Evolutionary conservation across 129 eudicot species (phyloP), one percentile per base, ranked within the genome.

Genomic region (Artemisia annua): DNA sequence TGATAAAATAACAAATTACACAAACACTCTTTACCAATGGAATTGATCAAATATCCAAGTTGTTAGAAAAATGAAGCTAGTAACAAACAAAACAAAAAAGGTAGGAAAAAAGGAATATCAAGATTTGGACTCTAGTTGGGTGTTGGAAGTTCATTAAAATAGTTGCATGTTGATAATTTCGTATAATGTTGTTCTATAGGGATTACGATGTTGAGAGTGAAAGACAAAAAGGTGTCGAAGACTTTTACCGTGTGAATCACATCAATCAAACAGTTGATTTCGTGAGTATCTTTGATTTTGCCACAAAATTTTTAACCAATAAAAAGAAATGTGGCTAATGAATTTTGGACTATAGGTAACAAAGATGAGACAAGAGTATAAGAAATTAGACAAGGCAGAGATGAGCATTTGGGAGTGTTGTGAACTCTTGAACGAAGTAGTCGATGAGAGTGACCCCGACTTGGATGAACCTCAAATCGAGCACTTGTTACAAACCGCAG

Each of bases 341-440:
- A 7, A n/a, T 6, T 6, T 58, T 15, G n/a, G n/a, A n/a, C n/a
- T n/a, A 14, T 57, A 92, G 96, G 96, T 89, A 22, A 92, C 80
- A 77, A 92, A 39, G 83, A 89, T 81, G 96, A 87, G 94, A 67
- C 74, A 68, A 16, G 89, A 80, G 54, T 92, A 89, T 67, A 81
- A 76, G 44, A 92, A 89, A 71, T 32, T 87, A 73, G 80, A 89
- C 84, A 87, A 82, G 74, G 82, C 82, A 8, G 88, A 92, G 61
- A 85, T 92, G 91, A 86, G 97, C 77, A 91, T 91, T n/a, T 91
- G 97, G 97, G 91, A 87, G 56, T 85, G 97, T 59, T 91, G 95
- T 49, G 91, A 91, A 59, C 95, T 91, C 16, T 80, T 91, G 6
- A 91, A 91, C 70, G 18, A 85, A 11, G 85, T 91, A 10, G 83